Percentiles rank a stretch among this genome's conserved stretches.
Evolutionary conservation across 495 filamentous ascomycete genomes (phyloP).

Genomic region (Penicillium turbatum): DNA sequence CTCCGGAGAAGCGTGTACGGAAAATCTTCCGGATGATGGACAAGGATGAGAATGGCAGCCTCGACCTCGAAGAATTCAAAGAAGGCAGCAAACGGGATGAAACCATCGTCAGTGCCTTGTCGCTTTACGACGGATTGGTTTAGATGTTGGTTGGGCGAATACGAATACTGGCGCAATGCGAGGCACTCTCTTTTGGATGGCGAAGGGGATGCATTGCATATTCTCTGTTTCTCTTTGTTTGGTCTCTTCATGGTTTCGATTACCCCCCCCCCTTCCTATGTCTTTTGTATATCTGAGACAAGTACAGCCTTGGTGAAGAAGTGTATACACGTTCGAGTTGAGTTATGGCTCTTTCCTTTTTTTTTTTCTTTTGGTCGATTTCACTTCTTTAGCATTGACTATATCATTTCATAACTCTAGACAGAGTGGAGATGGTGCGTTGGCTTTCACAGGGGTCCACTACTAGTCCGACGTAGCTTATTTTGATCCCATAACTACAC

Average conservation of each 20-base stretch:
- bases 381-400: background rate
- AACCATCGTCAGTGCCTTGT: constrained; percentile 97
- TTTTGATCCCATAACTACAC: too few relatives aligned
- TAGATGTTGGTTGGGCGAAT: constrained; percentile 40
- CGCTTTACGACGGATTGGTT: constrained; percentile 92
- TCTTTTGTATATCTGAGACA: constrained; percentile 9
- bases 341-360: background rate
- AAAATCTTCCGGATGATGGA: constrained; percentile 99
- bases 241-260: constrained; percentile 1
- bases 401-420: background rate
- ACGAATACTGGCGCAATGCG: constrained; percentile 30
- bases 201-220: constrained; percentile 4
- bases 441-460: background rate
- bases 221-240: constrained; percentile 5
- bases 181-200: constrained; percentile 9
- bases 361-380: background rate
- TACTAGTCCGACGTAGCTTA: too few relatives aligned
- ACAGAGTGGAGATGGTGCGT: background rate
- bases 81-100: constrained; percentile 98
- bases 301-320: constrained; percentile 4
- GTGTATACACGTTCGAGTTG: background rate
- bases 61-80: constrained; percentile 96
- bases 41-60: constrained; percentile 94
- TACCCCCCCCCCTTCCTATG: background rate
- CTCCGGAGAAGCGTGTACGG: constrained; percentile 92